Evolutionary conservation across 768 basidiomycete genomes (phyloP), one percentile per base, ranked within the genome.

Genomic region (Hortiboletus flavorubellus): DNA sequence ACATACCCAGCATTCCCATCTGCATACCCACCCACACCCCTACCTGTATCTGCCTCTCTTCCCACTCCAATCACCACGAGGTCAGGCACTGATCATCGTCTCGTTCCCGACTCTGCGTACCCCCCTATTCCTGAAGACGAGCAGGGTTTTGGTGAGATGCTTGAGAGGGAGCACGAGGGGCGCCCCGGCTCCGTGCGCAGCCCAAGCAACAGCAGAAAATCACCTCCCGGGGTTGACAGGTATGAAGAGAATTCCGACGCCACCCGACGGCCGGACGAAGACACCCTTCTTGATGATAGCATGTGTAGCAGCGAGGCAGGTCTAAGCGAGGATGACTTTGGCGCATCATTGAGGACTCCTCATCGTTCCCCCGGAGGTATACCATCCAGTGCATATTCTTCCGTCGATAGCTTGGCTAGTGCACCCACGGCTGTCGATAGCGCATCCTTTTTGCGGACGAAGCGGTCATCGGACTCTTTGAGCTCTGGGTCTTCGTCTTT

Each of bases 1-100:
- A 74, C 80, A 65, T 91, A 89, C 60, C 87, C 87, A 12, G 75
- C 84, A 16, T 85, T 89, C 49, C 89, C 89, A 31, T 83, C 89
- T 5, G 89, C 89, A 34, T 91, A 91, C 63, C 88, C 87, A 9
- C 76, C 86, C 0, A 89, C 86, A 14, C 87, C 87, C 11, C 60
- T 82, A n/a, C 72, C 73, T 21, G 68, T 70, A 16, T 68, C 75
- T 4, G 62, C 74, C 26, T 68, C 64, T 18, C 72, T 75, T 45
- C 73, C 68, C 55, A 47, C 43, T 9, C 64, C 53, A 18, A 48
- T 59, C 16, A 54, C 48, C 14, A 12, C 51, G 14, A 52, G 52
- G 34, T 50, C 47, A 23, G 47, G 53, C 35, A 26, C 21, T 21
- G 47, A 56, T 26, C 35, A 37, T 35, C 52, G 11, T 50, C 51